Percentiles rank a stretch among this genome's conserved stretches.
Conservation (phyloP, 1,284 basidiomycete genomes). For the Abortiporus biennis region DNA sequence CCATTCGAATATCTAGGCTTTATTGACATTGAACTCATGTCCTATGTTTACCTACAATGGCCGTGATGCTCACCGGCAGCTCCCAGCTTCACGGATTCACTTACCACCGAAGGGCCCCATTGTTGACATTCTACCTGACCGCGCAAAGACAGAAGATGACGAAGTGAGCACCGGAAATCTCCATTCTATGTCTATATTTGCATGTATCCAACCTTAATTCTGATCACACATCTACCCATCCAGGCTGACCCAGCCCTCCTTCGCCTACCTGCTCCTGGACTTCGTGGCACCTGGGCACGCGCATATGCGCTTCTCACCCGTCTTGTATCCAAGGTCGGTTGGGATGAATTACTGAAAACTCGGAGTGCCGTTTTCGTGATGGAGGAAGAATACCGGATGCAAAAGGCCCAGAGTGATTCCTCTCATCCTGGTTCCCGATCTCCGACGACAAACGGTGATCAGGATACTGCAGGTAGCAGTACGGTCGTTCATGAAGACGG, state of each 20-base stretch:
- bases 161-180: too few relatives aligned
- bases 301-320: conserved; percentile 90
- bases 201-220: background rate
- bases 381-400: conserved; percentile 97
- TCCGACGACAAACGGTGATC: background rate
- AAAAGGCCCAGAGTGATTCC: conserved; percentile 63
- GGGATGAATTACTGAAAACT: conserved; percentile 96
- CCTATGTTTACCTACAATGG: conserved; percentile 99
- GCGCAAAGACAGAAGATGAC: conserved; percentile 75
- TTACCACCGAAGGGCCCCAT: conserved; percentile 85
- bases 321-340: conserved; percentile 91
- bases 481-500: conserved; percentile 56
- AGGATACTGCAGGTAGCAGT: background rate
- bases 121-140: conserved; percentile 72
- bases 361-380: conserved; percentile 97
- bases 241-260: conserved; percentile 90
- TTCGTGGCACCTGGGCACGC: conserved; percentile 93
- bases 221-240: background rate
- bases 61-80: conserved; percentile 86
- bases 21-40: conserved; percentile 96
- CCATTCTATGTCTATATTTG: background rate
- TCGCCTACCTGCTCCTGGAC: conserved; percentile 88
- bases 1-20: conserved; percentile 40
- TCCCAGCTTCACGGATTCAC: conserved; percentile 80
- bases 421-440: conserved; percentile 11